These are phyloP conservation scores for Aspergillus vadensis DNA, from an alignment of 2,329 filamentous ascomycete species.

Conservation along the genomic window DNA sequence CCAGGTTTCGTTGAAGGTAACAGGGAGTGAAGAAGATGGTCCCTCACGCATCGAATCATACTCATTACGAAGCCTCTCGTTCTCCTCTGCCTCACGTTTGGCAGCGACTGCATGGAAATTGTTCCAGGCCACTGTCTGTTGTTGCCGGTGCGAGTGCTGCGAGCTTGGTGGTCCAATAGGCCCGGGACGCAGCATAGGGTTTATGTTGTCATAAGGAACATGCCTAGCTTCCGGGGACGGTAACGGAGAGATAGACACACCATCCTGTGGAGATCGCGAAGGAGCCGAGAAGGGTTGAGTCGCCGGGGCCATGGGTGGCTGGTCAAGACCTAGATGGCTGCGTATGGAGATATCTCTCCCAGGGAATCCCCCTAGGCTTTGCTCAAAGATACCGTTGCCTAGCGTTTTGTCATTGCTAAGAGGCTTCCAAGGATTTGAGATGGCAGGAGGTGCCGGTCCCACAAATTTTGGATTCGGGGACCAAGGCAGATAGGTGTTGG, in stretches of 20 bases:
- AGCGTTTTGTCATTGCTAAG: constrained; percentile 58
- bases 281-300: constrained; percentile 35
- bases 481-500: constrained; percentile 43
- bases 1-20: constrained; percentile 50
- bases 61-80: constrained; percentile 44
- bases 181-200: constrained; percentile 45
- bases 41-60: constrained; percentile 41
- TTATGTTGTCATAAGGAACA: constrained; percentile 41
- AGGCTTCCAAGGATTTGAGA: constrained; percentile 61
- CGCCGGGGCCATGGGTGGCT: constrained; percentile 38
- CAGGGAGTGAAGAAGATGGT: constrained; percentile 33
- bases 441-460: constrained; percentile 32
- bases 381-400: constrained; percentile 66
- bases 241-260: constrained; percentile 36
- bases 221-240: constrained; percentile 44
- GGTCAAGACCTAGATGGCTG: constrained; percentile 43
- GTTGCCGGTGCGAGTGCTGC: constrained; percentile 36
- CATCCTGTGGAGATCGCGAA: constrained; percentile 37
- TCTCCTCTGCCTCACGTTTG: constrained; percentile 45
- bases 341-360: constrained; percentile 47
- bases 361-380: constrained; percentile 52
- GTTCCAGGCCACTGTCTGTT: constrained; percentile 45
- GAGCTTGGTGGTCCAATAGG: constrained; percentile 51
- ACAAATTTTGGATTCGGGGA: constrained; percentile 38
- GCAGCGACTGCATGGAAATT: constrained; percentile 46